phyloP scores from a whole-genome alignment of 1,284 basidiomycete species.

The Calocybe gambosa region DNA sequence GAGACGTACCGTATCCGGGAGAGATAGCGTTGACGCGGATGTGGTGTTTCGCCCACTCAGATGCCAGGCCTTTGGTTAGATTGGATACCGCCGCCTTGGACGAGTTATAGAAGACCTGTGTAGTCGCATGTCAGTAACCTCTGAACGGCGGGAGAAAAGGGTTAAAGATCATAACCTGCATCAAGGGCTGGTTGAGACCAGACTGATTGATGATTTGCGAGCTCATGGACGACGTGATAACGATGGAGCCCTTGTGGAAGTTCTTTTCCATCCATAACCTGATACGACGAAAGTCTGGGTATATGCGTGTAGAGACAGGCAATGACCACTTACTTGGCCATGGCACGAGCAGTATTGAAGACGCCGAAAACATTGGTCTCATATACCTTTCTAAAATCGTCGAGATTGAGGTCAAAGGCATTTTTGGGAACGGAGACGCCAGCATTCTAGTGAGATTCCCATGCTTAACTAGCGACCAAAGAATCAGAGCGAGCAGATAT shows the following conservation, averaged over 20 bases:
- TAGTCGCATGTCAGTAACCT: neutral
- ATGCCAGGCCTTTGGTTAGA: constrained; percentile 50
- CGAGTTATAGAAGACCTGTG: constrained; percentile 53
- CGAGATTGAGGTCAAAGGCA: constrained; percentile 29
- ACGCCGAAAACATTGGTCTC: constrained; percentile 26
- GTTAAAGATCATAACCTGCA: constrained; percentile 22
- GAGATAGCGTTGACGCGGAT: constrained; percentile 60
- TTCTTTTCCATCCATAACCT: constrained; percentile 28
- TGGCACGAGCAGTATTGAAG: constrained; percentile 32
- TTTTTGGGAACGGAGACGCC: constrained; percentile 34
- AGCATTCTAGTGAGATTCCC: constrained; percentile 25
- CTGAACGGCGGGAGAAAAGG: neutral
- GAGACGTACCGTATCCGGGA: constrained; percentile 47
- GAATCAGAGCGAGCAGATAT: neutral
- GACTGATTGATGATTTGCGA: constrained; percentile 34
- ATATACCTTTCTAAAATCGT: constrained; percentile 24
- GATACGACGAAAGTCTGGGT: neutral
- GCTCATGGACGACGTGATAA: constrained; percentile 34
- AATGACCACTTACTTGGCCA: constrained; percentile 24
- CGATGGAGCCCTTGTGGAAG: constrained; percentile 27
- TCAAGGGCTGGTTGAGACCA: constrained; percentile 23
- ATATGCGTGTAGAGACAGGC: neutral
- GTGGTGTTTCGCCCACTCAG: constrained; percentile 48
- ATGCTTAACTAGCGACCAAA: neutral
- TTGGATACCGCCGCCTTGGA: constrained; percentile 56